A percentile compares a stretch with the other conserved stretches of the same genome.
Evolutionary conservation across 31 red algal genomes (phyloP).

Genomic region (Odonthalia washingtoniensis): DNA sequence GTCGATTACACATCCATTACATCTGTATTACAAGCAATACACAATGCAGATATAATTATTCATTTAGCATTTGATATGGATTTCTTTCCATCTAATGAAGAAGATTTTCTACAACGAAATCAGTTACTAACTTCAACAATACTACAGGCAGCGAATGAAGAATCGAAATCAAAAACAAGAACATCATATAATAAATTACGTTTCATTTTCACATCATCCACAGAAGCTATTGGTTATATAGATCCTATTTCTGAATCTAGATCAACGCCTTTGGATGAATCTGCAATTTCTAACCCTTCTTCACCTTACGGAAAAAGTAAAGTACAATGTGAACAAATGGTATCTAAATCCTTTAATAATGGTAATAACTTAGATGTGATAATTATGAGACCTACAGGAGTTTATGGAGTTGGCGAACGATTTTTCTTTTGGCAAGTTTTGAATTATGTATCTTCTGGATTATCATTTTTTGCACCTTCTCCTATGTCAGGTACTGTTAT

Average conservation of each 20-base stretch:
- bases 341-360: slow-evolving; percentile 55
- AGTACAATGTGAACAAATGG: slow-evolving; percentile 47
- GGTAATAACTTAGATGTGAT: slow-evolving; percentile 42
- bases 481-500: slow-evolving; percentile 62
- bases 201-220: slow-evolving; percentile 73
- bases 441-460: slow-evolving; percentile 56
- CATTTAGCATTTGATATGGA: slow-evolving; percentile 79
- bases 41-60: slow-evolving; percentile 54
- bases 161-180: background rate
- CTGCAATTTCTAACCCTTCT: slow-evolving; percentile 29
- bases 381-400: slow-evolving; percentile 66
- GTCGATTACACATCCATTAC: slow-evolving; percentile 22
- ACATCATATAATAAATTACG: slow-evolving; percentile 47
- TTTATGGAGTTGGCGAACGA: slow-evolving; percentile 63
- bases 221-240: slow-evolving; percentile 63
- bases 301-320: slow-evolving; percentile 60
- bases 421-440: slow-evolving; percentile 78
- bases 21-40: slow-evolving; percentile 19
- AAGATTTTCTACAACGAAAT: slow-evolving; percentile 31
- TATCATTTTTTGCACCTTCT: slow-evolving; percentile 54
- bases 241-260: slow-evolving; percentile 34
- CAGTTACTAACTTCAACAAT: slow-evolving; percentile 53
- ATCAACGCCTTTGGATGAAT: slow-evolving; percentile 39
- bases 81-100: slow-evolving; percentile 57
- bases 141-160: slow-evolving; percentile 47